Percentiles rank a stretch among this genome's conserved stretches.
phyloP scores from a whole-genome alignment of 306 rosid species.

The Sechiopsis laciniata region DNA sequence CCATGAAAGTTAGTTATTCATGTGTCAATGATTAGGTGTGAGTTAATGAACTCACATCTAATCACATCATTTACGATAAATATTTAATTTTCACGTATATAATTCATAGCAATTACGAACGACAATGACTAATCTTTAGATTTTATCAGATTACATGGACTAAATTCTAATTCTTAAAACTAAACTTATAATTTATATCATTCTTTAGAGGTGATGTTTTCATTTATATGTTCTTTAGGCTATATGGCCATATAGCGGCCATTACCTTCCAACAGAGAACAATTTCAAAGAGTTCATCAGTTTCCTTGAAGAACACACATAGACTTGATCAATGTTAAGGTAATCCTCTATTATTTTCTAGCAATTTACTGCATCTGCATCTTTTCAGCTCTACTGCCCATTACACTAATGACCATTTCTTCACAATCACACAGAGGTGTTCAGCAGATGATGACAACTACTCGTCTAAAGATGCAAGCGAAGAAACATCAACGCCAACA shows the following conservation, averaged over 20 bases:
- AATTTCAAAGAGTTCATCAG: constrained; percentile 39
- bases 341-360: neutral
- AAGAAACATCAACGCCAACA: constrained; percentile 17
- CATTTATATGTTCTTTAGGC: constrained; percentile 28
- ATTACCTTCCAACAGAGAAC: constrained; percentile 48
- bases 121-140: no score
- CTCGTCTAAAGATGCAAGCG: constrained; percentile 8
- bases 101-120: no score
- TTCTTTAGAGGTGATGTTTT: constrained; percentile 1
- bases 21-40: no score
- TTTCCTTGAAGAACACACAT: constrained; percentile 37
- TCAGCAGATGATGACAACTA: constrained; percentile 32
- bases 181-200: no score
- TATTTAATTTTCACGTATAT: no score
- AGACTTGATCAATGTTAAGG: constrained; percentile 40
- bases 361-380: neutral
- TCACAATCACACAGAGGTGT: constrained; percentile 25
- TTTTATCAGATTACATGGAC: no score
- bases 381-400: neutral
- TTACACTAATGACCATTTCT: neutral
- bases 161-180: no score
- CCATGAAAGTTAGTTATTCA: no score
- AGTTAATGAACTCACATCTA: no score
- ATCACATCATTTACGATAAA: no score
- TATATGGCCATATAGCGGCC: constrained; percentile 53